Conservation (phyloP, 2,329 filamentous ascomycete genomes). For the Trichoderma breve region DNA sequence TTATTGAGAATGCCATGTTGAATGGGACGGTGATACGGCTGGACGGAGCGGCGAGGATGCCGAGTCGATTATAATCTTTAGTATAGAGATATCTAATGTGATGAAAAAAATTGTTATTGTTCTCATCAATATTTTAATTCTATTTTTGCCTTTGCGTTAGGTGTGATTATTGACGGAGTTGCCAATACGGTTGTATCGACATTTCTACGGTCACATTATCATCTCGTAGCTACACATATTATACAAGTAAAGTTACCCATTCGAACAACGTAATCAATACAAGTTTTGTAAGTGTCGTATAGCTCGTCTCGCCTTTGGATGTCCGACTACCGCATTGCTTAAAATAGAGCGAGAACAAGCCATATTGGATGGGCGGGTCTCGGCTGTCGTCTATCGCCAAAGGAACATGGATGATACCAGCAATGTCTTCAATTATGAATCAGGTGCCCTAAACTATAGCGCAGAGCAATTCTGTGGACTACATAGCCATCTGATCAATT, state of each 20-base stretch:
- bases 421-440: not conserved
- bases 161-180: not conserved
- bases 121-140: not conserved
- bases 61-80: not conserved
- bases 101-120: not conserved
- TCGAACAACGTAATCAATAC: not conserved
- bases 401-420: not conserved
- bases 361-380: not conserved
- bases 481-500: not conserved
- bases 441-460: not conserved
- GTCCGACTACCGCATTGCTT: not conserved
- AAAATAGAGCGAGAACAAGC: not conserved
- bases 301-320: not conserved
- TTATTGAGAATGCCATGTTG: constrained; percentile 3
- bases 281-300: not conserved
- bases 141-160: not conserved
- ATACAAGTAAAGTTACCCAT: not conserved
- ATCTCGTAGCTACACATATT: not conserved
- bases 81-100: not conserved
- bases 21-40: not conserved
- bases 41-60: constrained; percentile 3
- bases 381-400: constrained; percentile 9
- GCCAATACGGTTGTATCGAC: not conserved
- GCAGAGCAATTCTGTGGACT: not conserved
- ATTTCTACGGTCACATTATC: not conserved